phyloP scores from a whole-genome alignment of 2,329 filamentous ascomycete species.

The Hymenoscyphus scutula region DNA sequence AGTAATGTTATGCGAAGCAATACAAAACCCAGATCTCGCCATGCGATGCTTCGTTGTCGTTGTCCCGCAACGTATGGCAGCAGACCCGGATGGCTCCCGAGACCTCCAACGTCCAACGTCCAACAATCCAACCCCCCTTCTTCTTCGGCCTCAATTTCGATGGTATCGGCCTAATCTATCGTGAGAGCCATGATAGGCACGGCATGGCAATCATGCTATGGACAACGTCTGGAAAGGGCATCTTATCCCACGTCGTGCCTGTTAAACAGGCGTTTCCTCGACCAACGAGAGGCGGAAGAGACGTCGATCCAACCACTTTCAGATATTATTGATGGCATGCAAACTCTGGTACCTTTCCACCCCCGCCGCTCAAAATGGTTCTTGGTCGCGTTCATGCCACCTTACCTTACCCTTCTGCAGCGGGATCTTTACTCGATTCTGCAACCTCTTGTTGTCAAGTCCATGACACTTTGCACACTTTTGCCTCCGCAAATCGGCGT shows the following conservation, averaged over 20 bases:
- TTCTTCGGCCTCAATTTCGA: slow-evolving; percentile 5
- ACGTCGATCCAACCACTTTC: slow-evolving; percentile 19
- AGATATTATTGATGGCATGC: slow-evolving; percentile 14
- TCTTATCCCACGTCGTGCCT: slow-evolving; percentile 8
- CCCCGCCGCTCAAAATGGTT: slow-evolving; percentile 1
- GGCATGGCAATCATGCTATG: slow-evolving; percentile 3
- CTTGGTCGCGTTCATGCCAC: neutral
- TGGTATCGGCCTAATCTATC: slow-evolving; percentile 8
- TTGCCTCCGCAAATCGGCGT: neutral
- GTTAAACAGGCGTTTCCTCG: slow-evolving; percentile 22
- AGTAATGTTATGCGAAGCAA: neutral
- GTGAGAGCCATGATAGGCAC: slow-evolving; percentile 8
- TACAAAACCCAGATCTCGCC: neutral
- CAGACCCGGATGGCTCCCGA: slow-evolving; percentile 7
- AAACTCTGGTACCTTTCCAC: slow-evolving; percentile 12
- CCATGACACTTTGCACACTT: too few relatives aligned
- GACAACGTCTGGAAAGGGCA: slow-evolving; percentile 5
- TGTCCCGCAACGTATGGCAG: slow-evolving; percentile 6
- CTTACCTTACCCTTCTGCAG: neutral
- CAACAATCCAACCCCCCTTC: neutral
- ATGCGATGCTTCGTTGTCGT: slow-evolving; percentile 13
- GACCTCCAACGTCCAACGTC: slow-evolving; percentile 9
- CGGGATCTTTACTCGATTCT: neutral
- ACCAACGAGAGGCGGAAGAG: slow-evolving; percentile 16
- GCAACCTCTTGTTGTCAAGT: slow-evolving; percentile 8